Conservation (phyloP, 192 early-diverging fungal genomes). For the Linnemannia exigua region DNA sequence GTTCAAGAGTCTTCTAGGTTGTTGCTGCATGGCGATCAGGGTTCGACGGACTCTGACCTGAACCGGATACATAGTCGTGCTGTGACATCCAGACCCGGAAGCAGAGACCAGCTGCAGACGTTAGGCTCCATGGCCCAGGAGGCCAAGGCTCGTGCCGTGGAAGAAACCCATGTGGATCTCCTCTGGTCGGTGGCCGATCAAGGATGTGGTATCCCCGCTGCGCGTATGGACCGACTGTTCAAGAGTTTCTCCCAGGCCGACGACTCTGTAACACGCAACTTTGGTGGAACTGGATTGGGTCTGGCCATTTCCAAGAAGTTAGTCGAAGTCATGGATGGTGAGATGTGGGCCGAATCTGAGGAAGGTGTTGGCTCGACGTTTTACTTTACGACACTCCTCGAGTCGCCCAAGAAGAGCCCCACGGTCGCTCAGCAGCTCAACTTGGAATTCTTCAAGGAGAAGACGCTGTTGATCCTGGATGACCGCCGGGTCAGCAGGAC, state of each 20-base stretch:
- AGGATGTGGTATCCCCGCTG: slow-evolving; percentile 56
- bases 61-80: neutral
- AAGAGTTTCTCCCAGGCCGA: slow-evolving; percentile 63
- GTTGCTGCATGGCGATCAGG: slow-evolving; percentile 18
- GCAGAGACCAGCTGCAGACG: neutral
- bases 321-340: slow-evolving; percentile 58
- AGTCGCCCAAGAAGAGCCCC: slow-evolving; percentile 25
- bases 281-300: slow-evolving; percentile 62
- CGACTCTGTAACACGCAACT: slow-evolving; percentile 58
- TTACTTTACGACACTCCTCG: slow-evolving; percentile 41
- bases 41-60: slow-evolving; percentile 8
- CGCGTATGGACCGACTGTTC: slow-evolving; percentile 54
- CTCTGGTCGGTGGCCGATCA: slow-evolving; percentile 57
- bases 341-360: slow-evolving; percentile 58
- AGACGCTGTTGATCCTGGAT: slow-evolving; percentile 46
- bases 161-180: slow-evolving; percentile 30
- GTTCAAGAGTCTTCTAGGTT: slow-evolving; percentile 23
- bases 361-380: slow-evolving; percentile 53
- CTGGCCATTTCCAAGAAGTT: slow-evolving; percentile 58
- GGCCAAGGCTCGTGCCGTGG: neutral
- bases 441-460: slow-evolving; percentile 44
- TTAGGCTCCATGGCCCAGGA: neutral
- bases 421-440: slow-evolving; percentile 48
- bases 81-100: neutral
- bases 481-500: slow-evolving; percentile 51